phyloP scores from a whole-genome alignment of 2,329 filamentous ascomycete species.

The Drechslerella coelobrocha region DNA sequence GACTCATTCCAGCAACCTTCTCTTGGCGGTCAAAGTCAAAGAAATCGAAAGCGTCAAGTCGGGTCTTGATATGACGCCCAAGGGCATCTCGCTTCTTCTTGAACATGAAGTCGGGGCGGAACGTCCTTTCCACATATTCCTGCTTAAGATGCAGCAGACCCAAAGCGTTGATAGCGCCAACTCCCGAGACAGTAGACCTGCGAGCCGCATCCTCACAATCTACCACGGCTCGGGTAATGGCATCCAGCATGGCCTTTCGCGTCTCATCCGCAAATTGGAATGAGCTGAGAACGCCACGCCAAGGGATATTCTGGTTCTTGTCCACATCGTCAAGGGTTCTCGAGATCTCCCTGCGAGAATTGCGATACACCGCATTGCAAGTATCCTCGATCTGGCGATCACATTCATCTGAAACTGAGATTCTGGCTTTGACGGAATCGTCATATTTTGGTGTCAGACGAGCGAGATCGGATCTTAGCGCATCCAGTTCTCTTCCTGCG shows the following conservation, averaged over 20 bases:
- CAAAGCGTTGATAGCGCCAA: slow-evolving; percentile 85
- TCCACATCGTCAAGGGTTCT: slow-evolving; percentile 78
- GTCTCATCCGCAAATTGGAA: slow-evolving; percentile 94
- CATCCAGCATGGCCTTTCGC: slow-evolving; percentile 87
- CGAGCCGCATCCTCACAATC: slow-evolving; percentile 87
- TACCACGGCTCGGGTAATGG: slow-evolving; percentile 79
- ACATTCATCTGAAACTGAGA: slow-evolving; percentile 80
- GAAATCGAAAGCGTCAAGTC: slow-evolving; percentile 90
- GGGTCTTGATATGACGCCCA: slow-evolving; percentile 82
- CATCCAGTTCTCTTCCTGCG: slow-evolving; percentile 80
- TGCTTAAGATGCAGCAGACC: slow-evolving; percentile 87
- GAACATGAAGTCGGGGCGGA: slow-evolving; percentile 95
- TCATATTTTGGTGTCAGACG: slow-evolving; percentile 86
- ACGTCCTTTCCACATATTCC: slow-evolving; percentile 82
- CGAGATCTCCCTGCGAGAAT: slow-evolving; percentile 77
- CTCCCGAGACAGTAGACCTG: slow-evolving; percentile 75
- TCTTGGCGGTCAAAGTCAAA: slow-evolving; percentile 94
- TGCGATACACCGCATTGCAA: slow-evolving; percentile 82
- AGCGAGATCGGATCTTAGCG: slow-evolving; percentile 78
- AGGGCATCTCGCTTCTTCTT: slow-evolving; percentile 78
- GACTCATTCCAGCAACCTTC: slow-evolving; percentile 90
- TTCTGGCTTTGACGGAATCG: slow-evolving; percentile 78
- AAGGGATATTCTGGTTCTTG: slow-evolving; percentile 78
- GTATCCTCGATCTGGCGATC: slow-evolving; percentile 83
- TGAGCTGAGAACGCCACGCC: slow-evolving; percentile 81